Percentiles rank a stretch among this genome's conserved stretches.
Evolutionary conservation across 2,329 filamentous ascomycete species (phyloP).

Genomic region (Alternaria dauci): DNA sequence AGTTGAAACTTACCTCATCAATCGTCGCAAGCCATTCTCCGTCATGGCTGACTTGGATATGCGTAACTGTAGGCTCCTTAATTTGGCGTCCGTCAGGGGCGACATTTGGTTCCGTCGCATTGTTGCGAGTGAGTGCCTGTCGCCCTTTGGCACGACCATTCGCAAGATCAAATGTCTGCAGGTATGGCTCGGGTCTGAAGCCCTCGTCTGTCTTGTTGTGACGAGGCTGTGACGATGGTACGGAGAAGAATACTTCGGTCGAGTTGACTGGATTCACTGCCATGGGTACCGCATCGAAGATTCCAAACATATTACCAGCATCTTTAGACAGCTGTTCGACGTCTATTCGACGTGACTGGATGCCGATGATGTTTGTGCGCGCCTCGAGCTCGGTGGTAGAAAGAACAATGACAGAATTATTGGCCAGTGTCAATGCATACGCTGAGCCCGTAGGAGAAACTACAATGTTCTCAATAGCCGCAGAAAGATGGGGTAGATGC

Average conservation of each 20-base stretch:
- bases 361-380: constrained; percentile 81
- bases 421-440: constrained; percentile 85
- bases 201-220: constrained; percentile 24
- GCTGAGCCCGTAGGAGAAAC: constrained; percentile 81
- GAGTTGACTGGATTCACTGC: constrained; percentile 52
- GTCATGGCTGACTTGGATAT: constrained; percentile 78
- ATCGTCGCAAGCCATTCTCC: constrained; percentile 91
- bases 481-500: constrained; percentile 88
- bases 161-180: constrained; percentile 89
- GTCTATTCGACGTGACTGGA: constrained; percentile 65
- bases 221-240: constrained; percentile 61
- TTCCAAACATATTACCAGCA: constrained; percentile 27
- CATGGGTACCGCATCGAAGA: constrained; percentile 47
- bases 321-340: constrained; percentile 37
- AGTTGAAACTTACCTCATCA: constrained; percentile 65
- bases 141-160: constrained; percentile 80
- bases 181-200: constrained; percentile 62
- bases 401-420: constrained; percentile 90
- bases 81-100: constrained; percentile 76
- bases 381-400: constrained; percentile 90
- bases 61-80: constrained; percentile 78
- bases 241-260: constrained; percentile 57
- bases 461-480: constrained; percentile 82
- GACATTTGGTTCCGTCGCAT: constrained; percentile 81
- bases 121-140: constrained; percentile 88